phyloP scores from a whole-genome alignment of 1,139 yeast genomes.

The Debaryomycetaceae sp. region DNA sequence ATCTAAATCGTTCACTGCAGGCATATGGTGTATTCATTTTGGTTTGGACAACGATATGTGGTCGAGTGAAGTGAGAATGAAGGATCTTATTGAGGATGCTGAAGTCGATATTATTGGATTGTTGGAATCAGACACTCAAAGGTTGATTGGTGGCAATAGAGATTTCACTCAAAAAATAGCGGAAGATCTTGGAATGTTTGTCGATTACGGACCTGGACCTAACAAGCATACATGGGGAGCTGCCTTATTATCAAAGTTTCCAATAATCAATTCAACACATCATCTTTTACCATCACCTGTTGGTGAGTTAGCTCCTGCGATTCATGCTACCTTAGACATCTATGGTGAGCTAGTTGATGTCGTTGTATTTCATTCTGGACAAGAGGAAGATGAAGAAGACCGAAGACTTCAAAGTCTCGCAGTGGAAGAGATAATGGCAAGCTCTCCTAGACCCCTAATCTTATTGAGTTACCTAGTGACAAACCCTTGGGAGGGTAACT shows the following conservation, averaged over 20 bases:
- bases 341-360: conserved; percentile 86
- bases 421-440: conserved; percentile 76
- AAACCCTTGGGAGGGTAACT: conserved; percentile 81
- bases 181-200: conserved; percentile 91
- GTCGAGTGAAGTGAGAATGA: conserved; percentile 93
- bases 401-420: conserved; percentile 81
- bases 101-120: conserved; percentile 89
- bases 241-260: conserved; percentile 87
- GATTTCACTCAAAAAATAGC: conserved; percentile 90
- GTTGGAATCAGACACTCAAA: conserved; percentile 88
- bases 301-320: conserved; percentile 97
- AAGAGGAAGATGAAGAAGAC: conserved; percentile 95
- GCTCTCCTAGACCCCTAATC: conserved; percentile 71
- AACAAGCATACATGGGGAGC: conserved; percentile 99
- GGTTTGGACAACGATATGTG: conserved; percentile 98
- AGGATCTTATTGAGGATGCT: conserved; percentile 74
- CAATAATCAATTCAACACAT: conserved; percentile 84
- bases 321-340: conserved; percentile 89
- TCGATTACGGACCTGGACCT: conserved; percentile 97
- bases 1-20: conserved; percentile 78
- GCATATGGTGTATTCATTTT: conserved; percentile 97
- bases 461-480: conserved; percentile 88
- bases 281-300: conserved; percentile 92
- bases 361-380: conserved; percentile 97
- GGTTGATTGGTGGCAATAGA: conserved; percentile 91